These are phyloP conservation scores for Pichia phayaonensis DNA, from an alignment of 805 yeast genomes.

Conservation along the genomic window DNA sequence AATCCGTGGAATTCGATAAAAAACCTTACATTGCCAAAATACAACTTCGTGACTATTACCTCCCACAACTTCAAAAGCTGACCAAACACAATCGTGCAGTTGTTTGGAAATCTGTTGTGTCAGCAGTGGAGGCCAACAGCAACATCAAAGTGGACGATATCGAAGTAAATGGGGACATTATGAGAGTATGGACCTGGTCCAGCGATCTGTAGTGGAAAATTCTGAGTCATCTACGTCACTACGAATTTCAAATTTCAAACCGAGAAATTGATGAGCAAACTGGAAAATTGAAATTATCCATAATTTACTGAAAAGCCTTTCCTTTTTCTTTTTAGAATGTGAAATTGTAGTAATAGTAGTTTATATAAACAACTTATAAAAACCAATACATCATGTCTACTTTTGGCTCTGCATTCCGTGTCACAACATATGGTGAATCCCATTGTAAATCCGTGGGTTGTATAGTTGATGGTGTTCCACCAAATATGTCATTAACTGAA, in stretches of 20 bases:
- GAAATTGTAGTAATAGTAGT: neutral
- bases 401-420: constrained; percentile 58
- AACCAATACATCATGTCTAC: constrained; percentile 48
- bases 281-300: too few species aligned
- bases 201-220: constrained; percentile 28
- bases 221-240: neutral
- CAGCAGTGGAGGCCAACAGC: constrained; percentile 54
- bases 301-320: neutral
- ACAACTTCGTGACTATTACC: constrained; percentile 61
- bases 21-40: constrained; percentile 53
- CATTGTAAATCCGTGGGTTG: constrained; percentile 98
- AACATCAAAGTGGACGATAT: constrained; percentile 54
- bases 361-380: neutral
- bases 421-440: constrained; percentile 96
- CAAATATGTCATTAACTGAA: constrained; percentile 80
- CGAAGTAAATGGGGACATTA: constrained; percentile 81
- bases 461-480: constrained; percentile 97
- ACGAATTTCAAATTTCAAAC: too few species aligned
- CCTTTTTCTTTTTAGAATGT: neutral
- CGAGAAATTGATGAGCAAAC: neutral
- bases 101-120: constrained; percentile 54
- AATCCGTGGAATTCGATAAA: constrained; percentile 29
- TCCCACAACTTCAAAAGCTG: constrained; percentile 22
- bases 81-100: constrained; percentile 34
- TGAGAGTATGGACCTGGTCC: constrained; percentile 86